Evolutionary conservation across 306 rosid genomes (phyloP).

Genomic region (Oxytropis ochrocephala): DNA sequence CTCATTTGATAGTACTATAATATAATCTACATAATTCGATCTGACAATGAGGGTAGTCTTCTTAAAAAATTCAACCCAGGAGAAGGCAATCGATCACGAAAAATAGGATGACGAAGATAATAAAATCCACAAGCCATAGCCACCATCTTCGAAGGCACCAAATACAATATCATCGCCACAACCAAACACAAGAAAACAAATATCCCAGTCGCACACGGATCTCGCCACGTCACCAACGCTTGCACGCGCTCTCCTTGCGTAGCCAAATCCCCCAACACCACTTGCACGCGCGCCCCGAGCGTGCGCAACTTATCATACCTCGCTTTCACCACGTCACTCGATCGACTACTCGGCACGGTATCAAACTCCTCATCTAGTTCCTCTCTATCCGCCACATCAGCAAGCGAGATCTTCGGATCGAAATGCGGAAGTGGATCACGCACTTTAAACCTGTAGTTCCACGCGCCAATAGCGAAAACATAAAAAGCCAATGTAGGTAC

Average conservation of each 20-base stretch:
- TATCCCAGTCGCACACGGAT: constrained; percentile 77
- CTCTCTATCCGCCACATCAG: constrained; percentile 47
- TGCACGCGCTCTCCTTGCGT: constrained; percentile 79
- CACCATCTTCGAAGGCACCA: constrained; percentile 76
- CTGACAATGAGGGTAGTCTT: constrained; percentile 72
- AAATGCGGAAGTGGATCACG: constrained; percentile 49
- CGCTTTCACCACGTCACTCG: constrained; percentile 30
- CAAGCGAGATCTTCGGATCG: constrained; percentile 57
- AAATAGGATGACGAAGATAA: constrained; percentile 71
- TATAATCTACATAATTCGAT: constrained; percentile 54
- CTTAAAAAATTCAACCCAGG: constrained; percentile 63
- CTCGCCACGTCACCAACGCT: constrained; percentile 88
- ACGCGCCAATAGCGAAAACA: constrained; percentile 50
- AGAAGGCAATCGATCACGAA: constrained; percentile 65
- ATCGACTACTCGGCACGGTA: constrained; percentile 37
- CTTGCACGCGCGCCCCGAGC: constrained; percentile 72
- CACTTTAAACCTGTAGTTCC: constrained; percentile 68
- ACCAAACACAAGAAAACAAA: constrained; percentile 60
- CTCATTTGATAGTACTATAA: too few species aligned
- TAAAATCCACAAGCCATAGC: constrained; percentile 76
- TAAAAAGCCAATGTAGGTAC: constrained; percentile 58
- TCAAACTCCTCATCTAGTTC: constrained; percentile 89
- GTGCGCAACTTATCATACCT: constrained; percentile 69
- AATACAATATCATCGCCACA: constrained; percentile 52
- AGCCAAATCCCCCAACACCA: constrained; percentile 64